phyloP scores from a whole-genome alignment of 2,329 filamentous ascomycete genomes.

The Paraphoma sp. region DNA sequence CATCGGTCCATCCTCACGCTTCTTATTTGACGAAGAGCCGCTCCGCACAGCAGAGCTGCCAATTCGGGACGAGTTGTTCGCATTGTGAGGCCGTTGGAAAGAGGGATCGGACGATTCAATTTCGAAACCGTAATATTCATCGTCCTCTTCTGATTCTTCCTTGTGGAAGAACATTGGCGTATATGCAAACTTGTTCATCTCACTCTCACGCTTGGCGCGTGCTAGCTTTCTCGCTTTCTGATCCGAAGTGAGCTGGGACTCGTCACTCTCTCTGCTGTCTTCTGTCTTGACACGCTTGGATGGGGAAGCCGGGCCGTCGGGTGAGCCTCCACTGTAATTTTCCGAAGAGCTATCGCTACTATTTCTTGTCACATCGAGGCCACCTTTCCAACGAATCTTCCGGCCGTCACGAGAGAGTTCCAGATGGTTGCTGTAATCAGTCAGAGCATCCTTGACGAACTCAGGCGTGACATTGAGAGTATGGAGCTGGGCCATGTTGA shows the following conservation, averaged over 20 bases:
- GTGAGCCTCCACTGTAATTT: slow-evolving; percentile 53
- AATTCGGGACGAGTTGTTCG: slow-evolving; percentile 51
- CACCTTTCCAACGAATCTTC: slow-evolving; percentile 81
- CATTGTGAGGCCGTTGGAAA: slow-evolving; percentile 30
- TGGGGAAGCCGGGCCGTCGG: slow-evolving; percentile 52
- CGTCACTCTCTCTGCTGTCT: slow-evolving; percentile 26
- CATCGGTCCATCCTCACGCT: slow-evolving; percentile 73
- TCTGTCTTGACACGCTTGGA: slow-evolving; percentile 32
- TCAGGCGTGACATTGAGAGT: slow-evolving; percentile 82
- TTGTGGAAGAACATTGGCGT: slow-evolving; percentile 57
- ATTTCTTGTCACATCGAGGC: slow-evolving; percentile 67
- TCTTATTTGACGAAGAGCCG: slow-evolving; percentile 56
- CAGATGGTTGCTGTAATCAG: slow-evolving; percentile 74
- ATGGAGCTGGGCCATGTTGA: slow-evolving; percentile 83
- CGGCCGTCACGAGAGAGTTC: slow-evolving; percentile 79
- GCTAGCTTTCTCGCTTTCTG: slow-evolving; percentile 23
- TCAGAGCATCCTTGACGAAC: slow-evolving; percentile 76
- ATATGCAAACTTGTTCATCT: slow-evolving; percentile 50
- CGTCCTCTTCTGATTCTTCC: slow-evolving; percentile 50
- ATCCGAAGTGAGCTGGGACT: slow-evolving; percentile 21
- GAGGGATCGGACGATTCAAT: slow-evolving; percentile 37
- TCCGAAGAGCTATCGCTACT: slow-evolving; percentile 65
- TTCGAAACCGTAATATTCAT: slow-evolving; percentile 43
- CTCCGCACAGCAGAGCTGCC: slow-evolving; percentile 56
- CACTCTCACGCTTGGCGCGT: slow-evolving; percentile 26